These are phyloP conservation scores for Ophiobolus disseminans DNA, from an alignment of 2,329 filamentous ascomycete genomes.

Conservation along the genomic window DNA sequence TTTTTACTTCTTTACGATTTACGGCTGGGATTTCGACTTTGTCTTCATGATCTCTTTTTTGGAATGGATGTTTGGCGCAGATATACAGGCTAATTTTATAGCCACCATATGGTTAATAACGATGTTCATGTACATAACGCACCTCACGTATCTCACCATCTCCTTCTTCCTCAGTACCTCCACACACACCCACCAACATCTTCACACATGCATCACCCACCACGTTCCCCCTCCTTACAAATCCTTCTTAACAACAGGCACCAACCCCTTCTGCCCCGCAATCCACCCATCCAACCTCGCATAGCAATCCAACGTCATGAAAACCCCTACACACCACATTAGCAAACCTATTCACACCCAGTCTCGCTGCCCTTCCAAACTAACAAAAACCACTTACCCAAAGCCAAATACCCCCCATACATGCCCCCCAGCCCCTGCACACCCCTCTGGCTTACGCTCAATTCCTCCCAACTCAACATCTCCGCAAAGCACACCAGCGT, in stretches of 20 bases:
- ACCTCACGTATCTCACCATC: background rate
- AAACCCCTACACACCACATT: slow-evolving; percentile 26
- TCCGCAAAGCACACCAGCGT: slow-evolving; percentile 69
- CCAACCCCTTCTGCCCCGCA: slow-evolving; percentile 29
- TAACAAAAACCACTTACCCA: slow-evolving; percentile 30
- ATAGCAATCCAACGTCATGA: slow-evolving; percentile 48
- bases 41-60: background rate
- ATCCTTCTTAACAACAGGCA: slow-evolving; percentile 31
- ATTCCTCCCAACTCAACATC: slow-evolving; percentile 60
- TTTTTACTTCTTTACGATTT: slow-evolving; percentile 2
- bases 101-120: background rate
- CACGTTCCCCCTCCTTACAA: slow-evolving; percentile 17
- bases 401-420: slow-evolving; percentile 48
- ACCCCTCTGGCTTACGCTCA: slow-evolving; percentile 38
- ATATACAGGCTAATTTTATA: background rate
- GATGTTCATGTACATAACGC: background rate
- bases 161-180: background rate
- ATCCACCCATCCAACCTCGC: slow-evolving; percentile 40
- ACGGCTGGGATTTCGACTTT: slow-evolving; percentile 2
- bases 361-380: background rate
- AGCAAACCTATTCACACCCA: background rate
- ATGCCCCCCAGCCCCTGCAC: slow-evolving; percentile 41
- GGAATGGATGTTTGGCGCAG: background rate
- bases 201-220: background rate
- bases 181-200: background rate